Base-by-base conservation (phyloP, 2,329 filamentous ascomycete species). In the Ophiostoma perfectum region DNA sequence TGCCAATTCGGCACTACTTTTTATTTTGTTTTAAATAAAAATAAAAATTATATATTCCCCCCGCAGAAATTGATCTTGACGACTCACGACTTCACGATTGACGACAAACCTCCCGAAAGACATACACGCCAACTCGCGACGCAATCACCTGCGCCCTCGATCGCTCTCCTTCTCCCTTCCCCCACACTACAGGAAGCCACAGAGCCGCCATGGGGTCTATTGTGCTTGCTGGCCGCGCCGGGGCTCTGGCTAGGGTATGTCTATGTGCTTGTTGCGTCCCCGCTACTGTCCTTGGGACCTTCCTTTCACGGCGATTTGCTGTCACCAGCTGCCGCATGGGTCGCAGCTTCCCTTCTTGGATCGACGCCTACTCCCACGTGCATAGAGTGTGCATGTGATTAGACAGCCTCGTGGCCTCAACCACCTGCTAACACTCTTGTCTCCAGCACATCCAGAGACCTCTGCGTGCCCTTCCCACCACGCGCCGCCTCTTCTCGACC, bases 141-240 rank as follows among this genome's bases (percentile, higher is more conserved):
- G 12, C 49, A 55, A 55, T 27, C 49, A 18, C 49, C 49, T 18
- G 27, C 27, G 27, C 27, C 27, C 27, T 27, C 18, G 49, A 55
- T 55, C 47, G 44, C 63, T 12, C 42, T 27, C n/a, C 5, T 45
- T 49, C 65, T 64, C 52, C 44, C 60, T 63, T 63, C n/a, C n/a
- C 66, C 42, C 14, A 8, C 39, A 11, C 60, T 11, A 38, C 27
- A 52, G 47, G 52, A 63, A 60, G 68, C 62, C 67, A 66, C 52
- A 66, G 66, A 71, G 70, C 69, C 65, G 74, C 67, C 68, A 84
- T 84, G 82, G 81, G 81, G 76, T 77, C 82, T 78, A 82, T 84
- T 77, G 78, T 82, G 75, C 77, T 83, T 73, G 81, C 80, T 73
- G 78, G 80, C 73, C 80, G 81, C 73, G 81, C 81, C 71, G 80